Percentiles rank a stretch among this genome's conserved stretches.
Evolutionary conservation across 108 stramenopile species (phyloP).

Genomic region (Nitzschia sp.): DNA sequence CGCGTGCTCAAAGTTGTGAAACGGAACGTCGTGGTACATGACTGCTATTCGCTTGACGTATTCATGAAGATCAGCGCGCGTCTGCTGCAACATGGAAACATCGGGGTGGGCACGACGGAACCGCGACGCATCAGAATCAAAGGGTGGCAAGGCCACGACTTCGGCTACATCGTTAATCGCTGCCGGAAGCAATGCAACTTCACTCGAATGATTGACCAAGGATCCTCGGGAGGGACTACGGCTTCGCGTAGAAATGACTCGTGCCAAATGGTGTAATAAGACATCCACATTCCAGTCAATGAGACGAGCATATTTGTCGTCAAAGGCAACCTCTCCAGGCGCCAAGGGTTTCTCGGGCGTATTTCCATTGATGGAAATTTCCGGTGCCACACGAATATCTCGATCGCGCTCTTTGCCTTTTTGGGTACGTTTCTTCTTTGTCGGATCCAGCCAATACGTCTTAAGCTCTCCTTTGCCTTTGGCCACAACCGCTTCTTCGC

Average conservation of each 20-base stretch:
- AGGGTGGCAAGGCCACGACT: constrained; percentile 29
- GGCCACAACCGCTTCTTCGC: constrained; percentile 45
- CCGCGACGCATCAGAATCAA: constrained; percentile 24
- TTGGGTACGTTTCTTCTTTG: constrained; percentile 20
- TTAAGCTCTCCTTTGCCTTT: constrained; percentile 68
- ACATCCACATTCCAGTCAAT: constrained; percentile 44
- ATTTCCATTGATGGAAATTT: constrained; percentile 15
- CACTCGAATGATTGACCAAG: constrained; percentile 26
- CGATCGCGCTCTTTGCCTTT: constrained; percentile 4
- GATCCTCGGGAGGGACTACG: constrained; percentile 18
- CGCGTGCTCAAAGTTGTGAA: constrained; percentile 62
- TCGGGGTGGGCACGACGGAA: constrained; percentile 31
- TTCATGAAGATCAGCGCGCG: constrained; percentile 25
- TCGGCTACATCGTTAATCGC: constrained; percentile 35
- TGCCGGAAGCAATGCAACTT: constrained; percentile 25
- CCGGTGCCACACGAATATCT: constrained; percentile 19
- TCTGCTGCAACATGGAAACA: constrained; percentile 27
- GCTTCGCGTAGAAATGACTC: constrained; percentile 26
- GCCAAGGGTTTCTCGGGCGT: background rate
- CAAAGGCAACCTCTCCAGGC: constrained; percentile 7
- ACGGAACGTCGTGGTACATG: constrained; percentile 48
- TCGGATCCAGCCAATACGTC: constrained; percentile 59
- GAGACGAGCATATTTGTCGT: constrained; percentile 35
- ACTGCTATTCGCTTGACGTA: constrained; percentile 28
- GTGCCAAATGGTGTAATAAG: constrained; percentile 25